phyloP scores from a whole-genome alignment of 1,284 basidiomycete species.

The Fomes fomentarius region DNA sequence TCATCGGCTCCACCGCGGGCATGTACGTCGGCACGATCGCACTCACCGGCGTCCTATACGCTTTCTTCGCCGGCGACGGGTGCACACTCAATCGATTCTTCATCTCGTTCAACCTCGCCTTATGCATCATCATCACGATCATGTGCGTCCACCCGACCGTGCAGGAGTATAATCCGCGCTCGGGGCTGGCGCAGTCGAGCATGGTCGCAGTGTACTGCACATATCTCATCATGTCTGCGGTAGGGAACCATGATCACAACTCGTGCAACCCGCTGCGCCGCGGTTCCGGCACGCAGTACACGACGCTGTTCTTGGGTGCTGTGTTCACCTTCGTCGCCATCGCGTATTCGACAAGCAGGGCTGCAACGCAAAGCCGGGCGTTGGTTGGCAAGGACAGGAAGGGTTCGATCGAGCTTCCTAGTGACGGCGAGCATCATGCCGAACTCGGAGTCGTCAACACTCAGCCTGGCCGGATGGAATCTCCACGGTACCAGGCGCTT shows the following conservation, averaged over 20 bases:
- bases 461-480: slow-evolving; percentile 87
- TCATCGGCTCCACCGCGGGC: slow-evolving; percentile 90
- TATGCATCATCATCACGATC: slow-evolving; percentile 82
- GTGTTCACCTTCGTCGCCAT: slow-evolving; percentile 98
- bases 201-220: slow-evolving; percentile 99
- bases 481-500: slow-evolving; percentile 92
- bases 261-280: slow-evolving; percentile 88
- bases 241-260: slow-evolving; percentile 88
- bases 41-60: slow-evolving; percentile 88
- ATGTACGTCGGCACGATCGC: slow-evolving; percentile 87
- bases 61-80: slow-evolving; percentile 87
- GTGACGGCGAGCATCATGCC: slow-evolving; percentile 57
- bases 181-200: slow-evolving; percentile 92
- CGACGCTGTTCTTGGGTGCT: slow-evolving; percentile 90
- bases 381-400: slow-evolving; percentile 78
- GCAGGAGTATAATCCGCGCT: slow-evolving; percentile 93
- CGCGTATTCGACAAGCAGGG: slow-evolving; percentile 95
- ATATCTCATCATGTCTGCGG: slow-evolving; percentile 93
- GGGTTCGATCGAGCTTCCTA: slow-evolving; percentile 66
- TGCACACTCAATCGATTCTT: slow-evolving; percentile 95
- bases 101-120: slow-evolving; percentile 90
- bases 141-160: slow-evolving; percentile 86
- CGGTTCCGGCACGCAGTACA: slow-evolving; percentile 75
- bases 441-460: slow-evolving; percentile 79
- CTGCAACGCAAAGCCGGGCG: slow-evolving; percentile 93